A percentile compares a stretch with the other conserved stretches of the same genome.
These are phyloP conservation scores for Nemania serpens DNA, from an alignment of 2,329 filamentous ascomycete species.

Conservation along the genomic window DNA sequence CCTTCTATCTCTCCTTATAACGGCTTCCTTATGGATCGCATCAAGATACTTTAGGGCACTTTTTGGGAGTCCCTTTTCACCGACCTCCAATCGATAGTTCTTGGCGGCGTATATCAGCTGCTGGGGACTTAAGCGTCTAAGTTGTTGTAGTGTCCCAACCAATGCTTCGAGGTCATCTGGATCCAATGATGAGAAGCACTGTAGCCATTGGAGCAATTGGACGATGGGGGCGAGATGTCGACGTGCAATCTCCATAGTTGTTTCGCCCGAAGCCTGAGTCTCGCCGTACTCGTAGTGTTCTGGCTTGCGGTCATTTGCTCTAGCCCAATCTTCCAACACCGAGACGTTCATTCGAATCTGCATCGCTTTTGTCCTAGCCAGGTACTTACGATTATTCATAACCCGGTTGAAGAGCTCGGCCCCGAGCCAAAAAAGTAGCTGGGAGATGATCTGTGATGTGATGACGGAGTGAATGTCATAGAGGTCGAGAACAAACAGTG, in stretches of 20 bases:
- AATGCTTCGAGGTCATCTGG: constrained; percentile 85
- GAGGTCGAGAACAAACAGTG: constrained; percentile 94
- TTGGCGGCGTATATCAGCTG: constrained; percentile 91
- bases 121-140: constrained; percentile 81
- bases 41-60: constrained; percentile 85
- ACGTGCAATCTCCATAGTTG: constrained; percentile 80
- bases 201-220: constrained; percentile 94
- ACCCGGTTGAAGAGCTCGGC: constrained; percentile 97
- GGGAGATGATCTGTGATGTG: constrained; percentile 85
- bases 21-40: constrained; percentile 76
- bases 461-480: constrained; percentile 99
- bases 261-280: constrained; percentile 82
- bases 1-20: constrained; percentile 61
- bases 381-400: constrained; percentile 93
- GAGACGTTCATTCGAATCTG: constrained; percentile 99
- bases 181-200: constrained; percentile 92
- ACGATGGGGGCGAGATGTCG: constrained; percentile 88
- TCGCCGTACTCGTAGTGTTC: constrained; percentile 96
- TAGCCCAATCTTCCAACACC: constrained; percentile 92
- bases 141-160: constrained; percentile 84
- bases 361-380: constrained; percentile 97
- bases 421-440: constrained; percentile 94
- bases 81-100: constrained; percentile 92
- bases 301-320: constrained; percentile 88
- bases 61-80: constrained; percentile 89